Evolutionary conservation across 352 stramenopile genomes (phyloP), one percentile per base, ranked within the genome.

Genomic region (Phytophthora megakarya): DNA sequence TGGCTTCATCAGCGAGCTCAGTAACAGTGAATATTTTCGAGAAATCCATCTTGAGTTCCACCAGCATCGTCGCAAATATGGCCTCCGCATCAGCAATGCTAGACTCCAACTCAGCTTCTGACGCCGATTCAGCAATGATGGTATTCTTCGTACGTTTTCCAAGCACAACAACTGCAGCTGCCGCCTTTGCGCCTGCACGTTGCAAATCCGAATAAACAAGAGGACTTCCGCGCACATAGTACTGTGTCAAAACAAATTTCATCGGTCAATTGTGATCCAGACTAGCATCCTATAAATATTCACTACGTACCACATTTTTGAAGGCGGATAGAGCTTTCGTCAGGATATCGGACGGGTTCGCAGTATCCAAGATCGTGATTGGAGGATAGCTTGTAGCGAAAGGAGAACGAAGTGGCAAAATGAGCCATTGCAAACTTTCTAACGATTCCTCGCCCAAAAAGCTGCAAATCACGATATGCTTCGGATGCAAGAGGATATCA

Each of bases 31-130:
- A 95, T 37, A 93, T 88, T 55, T 80, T 84, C 9, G 80, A 74
- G 19, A 92, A 90, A 59, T 95, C 80, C 84, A 95, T 93, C 61
- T 95, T 93, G 30, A 95, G 68, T 56, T 93, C 84, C 30, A 95
- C 84, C 13, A 95, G 67, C 85, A 95, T 93, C 16, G 87, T 93
- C 22, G 76, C 78, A 48, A 95, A 93, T 67, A 95, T 93, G 11
- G 85, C 87, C 59, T 95, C 84, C 0, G 84, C 78, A 56, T 95
- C 87, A 25, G 81, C 76, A 3, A 95, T 89, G 26, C 81, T 91
- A 35, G 79, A 82, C 26, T 93, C 83, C 18, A 92, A 42, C 33
- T 90, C 81, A 7, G 43, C 46, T 23, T 89, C 81, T 5, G 28
- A 65, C 10, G 59, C 68, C 1, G 52, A 72, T 19, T 62, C 61